Evolutionary conservation across 2,329 filamentous ascomycete genomes (phyloP).

Genomic region (Claviceps humidiphila): DNA sequence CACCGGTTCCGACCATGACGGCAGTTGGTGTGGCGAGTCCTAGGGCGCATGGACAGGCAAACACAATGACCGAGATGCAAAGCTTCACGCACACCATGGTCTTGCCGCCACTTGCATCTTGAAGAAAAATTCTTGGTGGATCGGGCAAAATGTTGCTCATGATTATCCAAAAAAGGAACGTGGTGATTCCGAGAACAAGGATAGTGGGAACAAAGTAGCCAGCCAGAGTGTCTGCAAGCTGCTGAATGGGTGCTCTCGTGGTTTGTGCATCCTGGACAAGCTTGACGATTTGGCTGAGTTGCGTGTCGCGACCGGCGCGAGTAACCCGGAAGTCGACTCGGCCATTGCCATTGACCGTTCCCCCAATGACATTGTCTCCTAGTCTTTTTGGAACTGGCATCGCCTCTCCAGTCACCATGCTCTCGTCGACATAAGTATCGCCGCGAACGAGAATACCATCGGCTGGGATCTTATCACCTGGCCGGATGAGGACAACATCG

Average conservation of each 20-base stretch:
- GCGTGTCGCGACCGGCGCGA: slow-evolving; percentile 83
- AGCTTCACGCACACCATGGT: slow-evolving; percentile 95
- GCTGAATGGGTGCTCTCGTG: slow-evolving; percentile 83
- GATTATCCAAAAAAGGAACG: slow-evolving; percentile 88
- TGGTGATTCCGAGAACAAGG: slow-evolving; percentile 67
- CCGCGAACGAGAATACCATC: slow-evolving; percentile 79
- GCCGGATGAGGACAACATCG: slow-evolving; percentile 83
- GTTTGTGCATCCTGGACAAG: slow-evolving; percentile 97
- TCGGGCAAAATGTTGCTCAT: slow-evolving; percentile 72
- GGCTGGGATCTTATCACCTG: slow-evolving; percentile 92
- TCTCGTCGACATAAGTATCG: slow-evolving; percentile 90
- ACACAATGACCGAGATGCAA: slow-evolving; percentile 96
- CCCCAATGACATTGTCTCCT: slow-evolving; percentile 70
- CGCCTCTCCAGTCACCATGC: slow-evolving; percentile 96
- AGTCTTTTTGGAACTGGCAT: slow-evolving; percentile 87
- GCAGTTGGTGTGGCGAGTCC: slow-evolving; percentile 91
- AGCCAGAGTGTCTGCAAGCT: slow-evolving; percentile 78
- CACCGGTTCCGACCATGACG: slow-evolving; percentile 97
- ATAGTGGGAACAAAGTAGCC: slow-evolving; percentile 92
- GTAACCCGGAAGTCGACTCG: slow-evolving; percentile 87
- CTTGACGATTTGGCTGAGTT: slow-evolving; percentile 94
- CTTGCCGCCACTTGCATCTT: slow-evolving; percentile 71
- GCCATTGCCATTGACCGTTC: slow-evolving; percentile 89
- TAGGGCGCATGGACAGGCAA: slow-evolving; percentile 94
- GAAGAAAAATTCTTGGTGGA: slow-evolving; percentile 79